A percentile compares a stretch with the other conserved stretches of the same genome.
These are phyloP conservation scores for Cicer bijugum DNA, from an alignment of 306 rosid genomes.

Conservation along the genomic window DNA sequence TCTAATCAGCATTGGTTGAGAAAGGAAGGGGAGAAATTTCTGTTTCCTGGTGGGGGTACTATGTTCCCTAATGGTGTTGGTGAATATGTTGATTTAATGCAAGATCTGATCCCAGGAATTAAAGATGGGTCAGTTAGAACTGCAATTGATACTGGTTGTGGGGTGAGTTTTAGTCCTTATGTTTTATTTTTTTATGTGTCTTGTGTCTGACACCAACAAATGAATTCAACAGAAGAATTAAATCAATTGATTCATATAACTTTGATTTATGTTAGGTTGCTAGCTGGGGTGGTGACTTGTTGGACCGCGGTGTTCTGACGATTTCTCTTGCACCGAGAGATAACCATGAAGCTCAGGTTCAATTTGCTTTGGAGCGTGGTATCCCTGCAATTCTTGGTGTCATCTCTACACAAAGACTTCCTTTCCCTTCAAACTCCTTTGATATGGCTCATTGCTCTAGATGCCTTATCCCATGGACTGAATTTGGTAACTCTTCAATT, in stretches of 20 bases:
- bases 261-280: constrained; percentile 70
- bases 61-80: constrained; percentile 97
- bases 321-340: constrained; percentile 98
- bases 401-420: constrained; percentile 95
- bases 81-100: constrained; percentile 87
- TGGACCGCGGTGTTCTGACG: constrained; percentile 88
- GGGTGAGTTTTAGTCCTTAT: constrained; percentile 69
- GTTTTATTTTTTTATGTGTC: background rate
- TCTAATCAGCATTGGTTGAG: constrained; percentile 94
- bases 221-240: no score
- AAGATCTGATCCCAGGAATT: constrained; percentile 90
- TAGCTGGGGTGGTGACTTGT: constrained; percentile 99
- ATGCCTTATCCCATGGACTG: constrained; percentile 99
- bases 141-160: constrained; percentile 97
- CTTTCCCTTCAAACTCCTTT: constrained; percentile 91
- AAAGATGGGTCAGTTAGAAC: constrained; percentile 92
- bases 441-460: constrained; percentile 99
- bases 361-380: constrained; percentile 97
- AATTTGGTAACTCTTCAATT: constrained; percentile 71
- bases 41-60: constrained; percentile 99
- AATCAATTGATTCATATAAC: background rate
- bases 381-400: constrained; percentile 97
- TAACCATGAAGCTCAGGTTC: constrained; percentile 99
- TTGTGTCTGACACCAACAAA: background rate
- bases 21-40: constrained; percentile 96